Percentiles rank a stretch among this genome's conserved stretches.
Conservation (phyloP, 2,329 filamentous ascomycete genomes). For the Furcasterigmium sp. region DNA sequence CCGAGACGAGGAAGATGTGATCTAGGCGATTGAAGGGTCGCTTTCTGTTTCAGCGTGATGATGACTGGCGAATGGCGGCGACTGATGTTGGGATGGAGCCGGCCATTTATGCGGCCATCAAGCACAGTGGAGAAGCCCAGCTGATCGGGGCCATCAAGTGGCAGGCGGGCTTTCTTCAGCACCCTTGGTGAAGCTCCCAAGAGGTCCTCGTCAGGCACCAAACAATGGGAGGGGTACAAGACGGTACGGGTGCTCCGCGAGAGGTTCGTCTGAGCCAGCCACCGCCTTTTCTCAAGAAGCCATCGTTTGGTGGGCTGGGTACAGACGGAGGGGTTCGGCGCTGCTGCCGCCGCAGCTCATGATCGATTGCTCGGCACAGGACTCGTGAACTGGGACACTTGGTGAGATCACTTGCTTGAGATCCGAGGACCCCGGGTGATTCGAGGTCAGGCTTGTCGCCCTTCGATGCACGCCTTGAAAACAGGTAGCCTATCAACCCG, state of each 20-base stretch:
- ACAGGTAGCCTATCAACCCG: slow-evolving; percentile 6
- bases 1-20: not conserved
- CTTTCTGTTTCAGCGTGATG: not conserved
- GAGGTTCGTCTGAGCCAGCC: slow-evolving; percentile 3
- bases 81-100: slow-evolving; percentile 10
- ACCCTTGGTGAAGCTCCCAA: not conserved
- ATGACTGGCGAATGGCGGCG: not conserved
- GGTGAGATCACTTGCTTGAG: not conserved
- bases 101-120: slow-evolving; percentile 17
- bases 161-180: slow-evolving; percentile 3
- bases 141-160: slow-evolving; percentile 7
- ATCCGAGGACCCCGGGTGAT: not conserved
- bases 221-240: not conserved
- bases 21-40: not conserved
- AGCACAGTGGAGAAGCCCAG: slow-evolving; percentile 17
- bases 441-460: not conserved
- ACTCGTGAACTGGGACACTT: too few species aligned
- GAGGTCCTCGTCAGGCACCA: not conserved
- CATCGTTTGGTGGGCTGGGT: not conserved
- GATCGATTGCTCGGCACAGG: too few species aligned
- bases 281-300: slow-evolving; percentile 1
- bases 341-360: not conserved
- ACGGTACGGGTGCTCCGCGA: not conserved
- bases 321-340: too few species aligned
- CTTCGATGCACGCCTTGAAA: not conserved